Percentiles rank a stretch among this genome's conserved stretches.
Conservation (phyloP, 352 stramenopile species). For the Phytophthora fragariaefolia region DNA sequence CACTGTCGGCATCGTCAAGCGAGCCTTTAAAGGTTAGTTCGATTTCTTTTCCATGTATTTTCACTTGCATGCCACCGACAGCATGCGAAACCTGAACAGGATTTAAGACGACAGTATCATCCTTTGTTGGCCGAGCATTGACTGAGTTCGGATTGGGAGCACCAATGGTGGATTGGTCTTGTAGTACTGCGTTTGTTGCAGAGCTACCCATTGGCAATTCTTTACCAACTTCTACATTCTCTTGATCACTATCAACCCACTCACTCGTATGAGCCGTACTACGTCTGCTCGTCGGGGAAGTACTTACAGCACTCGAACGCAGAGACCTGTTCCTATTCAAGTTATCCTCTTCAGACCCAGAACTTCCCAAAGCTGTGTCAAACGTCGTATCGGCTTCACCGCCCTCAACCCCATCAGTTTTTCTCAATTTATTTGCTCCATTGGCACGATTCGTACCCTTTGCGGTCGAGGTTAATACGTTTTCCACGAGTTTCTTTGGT, state of each 20-base stretch:
- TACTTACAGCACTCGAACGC: neutral
- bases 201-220: neutral
- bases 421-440: slow-evolving; percentile 13
- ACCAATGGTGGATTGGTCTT: neutral
- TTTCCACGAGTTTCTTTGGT: slow-evolving; percentile 3
- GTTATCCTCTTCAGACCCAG: slow-evolving; percentile 3
- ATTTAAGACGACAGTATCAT: neutral
- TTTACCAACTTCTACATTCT: neutral
- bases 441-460: slow-evolving; percentile 3
- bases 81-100: slow-evolving; percentile 24
- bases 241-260: neutral
- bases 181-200: neutral
- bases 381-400: slow-evolving; percentile 18
- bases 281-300: slow-evolving; percentile 3
- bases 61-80: slow-evolving; percentile 35
- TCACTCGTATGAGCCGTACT: slow-evolving; percentile 1
- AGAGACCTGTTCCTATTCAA: neutral
- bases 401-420: neutral
- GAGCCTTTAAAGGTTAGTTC: slow-evolving; percentile 32
- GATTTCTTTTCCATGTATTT: slow-evolving; percentile 32
- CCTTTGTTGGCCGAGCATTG: neutral
- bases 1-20: slow-evolving; percentile 3
- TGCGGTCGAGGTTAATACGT: neutral
- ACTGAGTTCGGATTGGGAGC: neutral
- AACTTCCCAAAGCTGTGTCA: slow-evolving; percentile 18